Conservation (phyloP, 495 filamentous ascomycete genomes). For the Aspergillus campestris region DNA sequence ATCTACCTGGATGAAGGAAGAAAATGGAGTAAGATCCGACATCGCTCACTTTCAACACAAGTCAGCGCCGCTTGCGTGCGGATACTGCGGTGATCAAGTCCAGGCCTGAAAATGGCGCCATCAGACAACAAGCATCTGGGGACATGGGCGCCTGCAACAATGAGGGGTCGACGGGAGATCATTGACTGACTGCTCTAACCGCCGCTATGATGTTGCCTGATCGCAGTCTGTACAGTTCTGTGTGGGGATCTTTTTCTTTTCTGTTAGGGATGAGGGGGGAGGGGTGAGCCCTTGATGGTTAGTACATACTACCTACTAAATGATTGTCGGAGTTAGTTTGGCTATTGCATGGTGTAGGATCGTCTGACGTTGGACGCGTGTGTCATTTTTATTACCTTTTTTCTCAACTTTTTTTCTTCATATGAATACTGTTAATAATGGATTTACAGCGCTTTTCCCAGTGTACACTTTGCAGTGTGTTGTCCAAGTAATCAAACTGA, state of each 20-base stretch:
- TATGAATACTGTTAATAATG: too few relatives aligned
- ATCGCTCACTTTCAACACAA: background rate
- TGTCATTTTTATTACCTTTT: too few relatives aligned
- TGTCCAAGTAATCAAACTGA: too few relatives aligned
- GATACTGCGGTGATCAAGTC: background rate
- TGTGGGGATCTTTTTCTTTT: slow-evolving; percentile 1
- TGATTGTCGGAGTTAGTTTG: too few relatives aligned
- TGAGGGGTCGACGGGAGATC: background rate
- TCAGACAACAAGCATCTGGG: slow-evolving; percentile 4
- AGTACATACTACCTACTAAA: too few relatives aligned
- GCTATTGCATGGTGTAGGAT: too few relatives aligned
- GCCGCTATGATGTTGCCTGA: slow-evolving; percentile 6
- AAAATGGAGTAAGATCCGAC: background rate
- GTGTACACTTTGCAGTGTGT: too few relatives aligned
- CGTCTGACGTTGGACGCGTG: too few relatives aligned
- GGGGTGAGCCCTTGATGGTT: background rate
- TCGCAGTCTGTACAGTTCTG: background rate
- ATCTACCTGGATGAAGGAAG: too few relatives aligned
- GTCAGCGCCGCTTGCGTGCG: too few relatives aligned
- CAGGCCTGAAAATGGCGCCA: background rate
- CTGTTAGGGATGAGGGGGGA: background rate
- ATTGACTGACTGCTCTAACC: slow-evolving; percentile 1
- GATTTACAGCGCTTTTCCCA: too few relatives aligned
- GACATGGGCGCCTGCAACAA: slow-evolving; percentile 2
- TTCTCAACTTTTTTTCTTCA: too few relatives aligned